A percentile compares a stretch with the other conserved stretches of the same genome.
Conservation (phyloP, 768 basidiomycete genomes). For the Naganishia vishniacii region DNA sequence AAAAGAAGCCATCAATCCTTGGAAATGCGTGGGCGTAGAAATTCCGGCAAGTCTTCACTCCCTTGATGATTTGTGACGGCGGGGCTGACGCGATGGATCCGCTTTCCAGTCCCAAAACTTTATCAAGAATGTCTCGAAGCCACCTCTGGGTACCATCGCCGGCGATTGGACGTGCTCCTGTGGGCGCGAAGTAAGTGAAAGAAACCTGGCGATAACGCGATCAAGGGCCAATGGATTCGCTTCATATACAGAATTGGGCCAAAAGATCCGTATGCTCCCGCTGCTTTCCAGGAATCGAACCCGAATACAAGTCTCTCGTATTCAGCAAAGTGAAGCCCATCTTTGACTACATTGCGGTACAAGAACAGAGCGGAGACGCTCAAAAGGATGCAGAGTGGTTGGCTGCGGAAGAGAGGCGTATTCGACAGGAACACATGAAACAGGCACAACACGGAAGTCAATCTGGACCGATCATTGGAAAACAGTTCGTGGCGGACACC, state of each 20-base stretch:
- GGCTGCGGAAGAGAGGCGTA: conserved; percentile 4
- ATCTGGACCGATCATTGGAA: conserved; percentile 10
- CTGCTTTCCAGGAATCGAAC: conserved; percentile 30
- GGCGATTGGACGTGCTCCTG: conserved; percentile 30
- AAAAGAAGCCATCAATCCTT: conserved; percentile 29
- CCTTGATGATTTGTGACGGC: too few relatives aligned
- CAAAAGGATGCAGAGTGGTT: conserved; percentile 18
- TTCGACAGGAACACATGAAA: conserved; percentile 3
- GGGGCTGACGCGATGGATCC: too few relatives aligned
- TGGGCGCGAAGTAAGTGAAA: conserved; percentile 26
- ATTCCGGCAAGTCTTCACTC: conserved; percentile 26
- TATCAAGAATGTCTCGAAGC: conserved; percentile 27
- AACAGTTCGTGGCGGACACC: conserved; percentile 10
- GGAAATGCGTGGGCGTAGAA: conserved; percentile 24
- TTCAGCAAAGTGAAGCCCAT: conserved; percentile 26
- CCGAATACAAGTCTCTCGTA: conserved; percentile 27
- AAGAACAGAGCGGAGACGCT: conserved; percentile 11
- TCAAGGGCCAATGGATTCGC: neutral
- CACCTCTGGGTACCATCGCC: conserved; percentile 24
- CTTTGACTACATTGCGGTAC: conserved; percentile 17
- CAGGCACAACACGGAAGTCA: neutral
- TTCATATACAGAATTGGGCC: conserved; percentile 27
- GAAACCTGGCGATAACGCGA: too few relatives aligned
- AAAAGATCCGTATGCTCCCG: conserved; percentile 28
- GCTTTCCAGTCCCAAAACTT: conserved; percentile 20